Evolutionary conservation across 768 basidiomycete genomes (phyloP).

Genomic region (Clitopilus passeckerianus): DNA sequence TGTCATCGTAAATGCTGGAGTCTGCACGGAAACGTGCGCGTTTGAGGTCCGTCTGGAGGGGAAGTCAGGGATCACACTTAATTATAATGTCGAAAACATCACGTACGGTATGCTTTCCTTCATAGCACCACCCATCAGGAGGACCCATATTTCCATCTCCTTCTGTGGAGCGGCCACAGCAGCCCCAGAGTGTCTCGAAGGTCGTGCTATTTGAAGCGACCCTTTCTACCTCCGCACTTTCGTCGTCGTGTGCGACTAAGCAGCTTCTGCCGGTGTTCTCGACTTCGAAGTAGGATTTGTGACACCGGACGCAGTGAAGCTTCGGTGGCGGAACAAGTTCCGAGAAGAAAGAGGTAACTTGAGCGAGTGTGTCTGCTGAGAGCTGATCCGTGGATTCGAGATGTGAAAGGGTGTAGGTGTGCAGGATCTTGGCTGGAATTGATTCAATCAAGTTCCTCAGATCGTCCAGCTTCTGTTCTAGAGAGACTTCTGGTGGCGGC

Average conservation of each 20-base stretch:
- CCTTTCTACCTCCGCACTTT: conserved; percentile 70
- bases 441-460: conserved; percentile 49
- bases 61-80: background rate
- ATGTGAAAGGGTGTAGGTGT: conserved; percentile 53
- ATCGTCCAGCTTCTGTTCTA: conserved; percentile 10
- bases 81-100: too few relatives aligned
- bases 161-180: conserved; percentile 67
- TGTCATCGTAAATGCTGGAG: conserved; percentile 63
- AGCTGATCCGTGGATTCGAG: conserved; percentile 37
- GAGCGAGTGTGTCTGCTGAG: conserved; percentile 32
- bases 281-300: conserved; percentile 62
- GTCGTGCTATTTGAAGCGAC: conserved; percentile 30
- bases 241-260: conserved; percentile 72
- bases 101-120: conserved; percentile 73
- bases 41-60: conserved; percentile 57
- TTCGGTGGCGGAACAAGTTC: conserved; percentile 59
- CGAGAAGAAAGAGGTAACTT: conserved; percentile 56
- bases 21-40: conserved; percentile 79
- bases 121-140: conserved; percentile 85
- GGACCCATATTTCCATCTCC: conserved; percentile 80
- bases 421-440: conserved; percentile 64
- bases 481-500: conserved; percentile 31
- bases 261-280: conserved; percentile 74
- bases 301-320: conserved; percentile 74
- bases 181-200: conserved; percentile 62